Conservation (phyloP, 2,329 filamentous ascomycete genomes). For the Thyridium curvatum region DNA sequence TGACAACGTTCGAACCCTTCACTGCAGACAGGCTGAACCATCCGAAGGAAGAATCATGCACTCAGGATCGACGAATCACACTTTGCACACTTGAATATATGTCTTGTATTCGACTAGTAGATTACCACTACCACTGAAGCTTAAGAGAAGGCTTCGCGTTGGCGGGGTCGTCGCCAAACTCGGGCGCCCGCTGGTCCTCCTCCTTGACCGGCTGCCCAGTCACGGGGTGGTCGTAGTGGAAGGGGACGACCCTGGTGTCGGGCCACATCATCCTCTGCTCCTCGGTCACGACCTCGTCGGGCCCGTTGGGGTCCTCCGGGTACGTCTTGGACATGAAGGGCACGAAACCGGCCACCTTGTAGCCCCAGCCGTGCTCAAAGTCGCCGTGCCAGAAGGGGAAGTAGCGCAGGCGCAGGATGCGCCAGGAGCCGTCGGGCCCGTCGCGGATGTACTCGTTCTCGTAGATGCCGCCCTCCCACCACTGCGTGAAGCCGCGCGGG, state of each 20-base stretch:
- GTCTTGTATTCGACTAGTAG: no score
- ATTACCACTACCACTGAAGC: conserved; percentile 14
- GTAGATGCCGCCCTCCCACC: conserved; percentile 53
- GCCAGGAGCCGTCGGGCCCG: conserved; percentile 37
- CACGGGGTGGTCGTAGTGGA: conserved; percentile 45
- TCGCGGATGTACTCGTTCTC: conserved; percentile 55
- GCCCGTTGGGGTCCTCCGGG: conserved; percentile 42
- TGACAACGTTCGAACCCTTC: no score
- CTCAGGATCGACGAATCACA: no score
- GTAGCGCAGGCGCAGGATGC: conserved; percentile 46
- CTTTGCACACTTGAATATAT: no score
- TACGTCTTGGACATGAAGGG: conserved; percentile 41
- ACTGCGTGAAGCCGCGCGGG: conserved; percentile 45
- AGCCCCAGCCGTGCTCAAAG: conserved; percentile 45
- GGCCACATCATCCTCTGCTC: conserved; percentile 51
- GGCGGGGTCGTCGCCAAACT: conserved; percentile 31
- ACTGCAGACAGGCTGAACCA: no score
- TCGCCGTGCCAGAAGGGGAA: conserved; percentile 53
- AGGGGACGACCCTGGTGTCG: conserved; percentile 46
- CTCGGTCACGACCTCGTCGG: conserved; percentile 38
- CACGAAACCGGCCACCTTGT: conserved; percentile 46
- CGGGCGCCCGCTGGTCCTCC: conserved; percentile 42
- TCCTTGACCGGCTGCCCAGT: conserved; percentile 35
- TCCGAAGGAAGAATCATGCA: no score
- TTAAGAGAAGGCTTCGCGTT: conserved; percentile 34